Evolutionary conservation across 768 basidiomycete genomes (phyloP), one percentile per base, ranked within the genome.

Genomic region (Pluteus cervinus): DNA sequence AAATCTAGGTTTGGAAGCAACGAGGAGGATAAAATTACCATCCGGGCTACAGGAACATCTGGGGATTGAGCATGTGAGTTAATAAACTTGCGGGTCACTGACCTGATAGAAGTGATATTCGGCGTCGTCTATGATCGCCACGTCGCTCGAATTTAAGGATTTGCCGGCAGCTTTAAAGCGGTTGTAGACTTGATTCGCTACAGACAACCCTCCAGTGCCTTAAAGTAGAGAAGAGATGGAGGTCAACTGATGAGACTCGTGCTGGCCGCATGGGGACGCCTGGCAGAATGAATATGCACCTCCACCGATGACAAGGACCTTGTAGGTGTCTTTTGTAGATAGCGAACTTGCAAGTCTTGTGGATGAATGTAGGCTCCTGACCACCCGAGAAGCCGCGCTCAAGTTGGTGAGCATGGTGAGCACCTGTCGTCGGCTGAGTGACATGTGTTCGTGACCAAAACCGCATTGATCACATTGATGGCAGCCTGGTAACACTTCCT

Each of bases 21-120:
- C 93, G 94, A 15, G 94, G 94, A 77, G 93, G 41, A 22, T 38
- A 33, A 14, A 42, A 16, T 29, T 31, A 24, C 30, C 18, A 29
- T 38, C 41, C 41, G 48, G 39, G 14, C 39, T 15, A n/a, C n/a
- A n/a, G n/a, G n/a, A n/a, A n/a, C n/a, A n/a, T n/a, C n/a, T n/a
- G n/a, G n/a, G n/a, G n/a, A n/a, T n/a, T n/a, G n/a, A n/a, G n/a
- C n/a, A n/a, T n/a, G n/a, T 18, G 31, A 40, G 17, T n/a, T 29
- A 17, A 10, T 17, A 24, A 26, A 35, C 14, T 22, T 31, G 18
- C 15, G 34, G 12, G 20, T 26, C n/a, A 21, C 60, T 40, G 60
- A 81, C 82, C 64, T 87, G 82, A 62, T 94, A 97, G 57, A 88
- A 76, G 60, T 97, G 93, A 34, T 75, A 74, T 42, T 83, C 69